Percentiles rank a stretch among this genome's conserved stretches.
phyloP scores from a whole-genome alignment of 176 grass and related monocot species.

The Aegilops tauschii region DNA sequence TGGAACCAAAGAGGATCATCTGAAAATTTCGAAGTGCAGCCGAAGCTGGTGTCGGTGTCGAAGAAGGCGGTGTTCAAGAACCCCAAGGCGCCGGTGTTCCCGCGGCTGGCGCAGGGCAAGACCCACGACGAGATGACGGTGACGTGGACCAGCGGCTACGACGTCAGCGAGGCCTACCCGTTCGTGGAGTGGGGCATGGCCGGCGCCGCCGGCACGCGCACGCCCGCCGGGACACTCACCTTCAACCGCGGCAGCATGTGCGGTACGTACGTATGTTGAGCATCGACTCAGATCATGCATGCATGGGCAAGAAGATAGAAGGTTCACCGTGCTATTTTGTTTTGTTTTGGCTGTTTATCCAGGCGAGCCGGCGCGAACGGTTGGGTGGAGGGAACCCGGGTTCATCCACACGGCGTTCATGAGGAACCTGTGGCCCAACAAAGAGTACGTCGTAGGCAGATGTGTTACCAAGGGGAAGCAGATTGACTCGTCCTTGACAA shows the following conservation, averaged over 20 bases:
- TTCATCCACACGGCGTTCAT: slow-evolving; percentile 92
- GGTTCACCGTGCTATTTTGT: neutral
- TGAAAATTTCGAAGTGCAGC: slow-evolving; percentile 20
- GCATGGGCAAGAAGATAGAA: neutral
- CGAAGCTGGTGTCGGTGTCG: slow-evolving; percentile 70
- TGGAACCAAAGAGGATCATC: neutral
- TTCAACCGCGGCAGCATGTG: slow-evolving; percentile 69
- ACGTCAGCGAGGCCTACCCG: slow-evolving; percentile 67
- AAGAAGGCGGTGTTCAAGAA: slow-evolving; percentile 65
- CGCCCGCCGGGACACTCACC: slow-evolving; percentile 62
- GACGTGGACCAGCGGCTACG: slow-evolving; percentile 93
- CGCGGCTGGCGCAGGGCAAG: slow-evolving; percentile 80
- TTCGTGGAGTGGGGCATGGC: slow-evolving; percentile 84
- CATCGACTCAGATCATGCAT: neutral
- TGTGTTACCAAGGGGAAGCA: neutral
- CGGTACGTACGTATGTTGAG: slow-evolving; percentile 29
- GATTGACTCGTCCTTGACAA: too few species aligned
- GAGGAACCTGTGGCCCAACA: slow-evolving; percentile 81
- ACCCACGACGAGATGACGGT: slow-evolving; percentile 93
- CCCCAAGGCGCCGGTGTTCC: slow-evolving; percentile 83
- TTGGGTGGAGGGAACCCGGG: slow-evolving; percentile 93
- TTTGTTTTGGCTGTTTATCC: neutral
- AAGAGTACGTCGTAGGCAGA: slow-evolving; percentile 38
- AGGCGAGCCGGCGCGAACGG: slow-evolving; percentile 80
- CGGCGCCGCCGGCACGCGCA: neutral